A percentile compares a stretch with the other conserved stretches of the same genome.
These are phyloP conservation scores for Pyrenochaeta sp. DNA, from an alignment of 2,329 filamentous ascomycete genomes.

Conservation along the genomic window DNA sequence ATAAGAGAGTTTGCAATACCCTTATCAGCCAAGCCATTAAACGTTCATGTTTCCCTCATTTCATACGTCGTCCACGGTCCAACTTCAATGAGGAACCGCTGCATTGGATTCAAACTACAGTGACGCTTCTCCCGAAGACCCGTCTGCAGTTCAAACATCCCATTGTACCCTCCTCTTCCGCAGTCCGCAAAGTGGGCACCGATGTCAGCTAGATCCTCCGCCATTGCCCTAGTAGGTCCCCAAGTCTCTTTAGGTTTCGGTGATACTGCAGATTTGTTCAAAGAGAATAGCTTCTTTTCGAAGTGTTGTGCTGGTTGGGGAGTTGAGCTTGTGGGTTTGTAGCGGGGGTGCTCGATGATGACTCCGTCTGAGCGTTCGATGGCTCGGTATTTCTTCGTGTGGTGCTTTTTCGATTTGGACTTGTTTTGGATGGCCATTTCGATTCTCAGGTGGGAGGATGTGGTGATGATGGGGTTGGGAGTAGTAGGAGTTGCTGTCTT, in stretches of 20 bases:
- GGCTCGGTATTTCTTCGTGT: conserved; percentile 17
- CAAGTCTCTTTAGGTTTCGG: neutral
- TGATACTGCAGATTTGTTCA: neutral
- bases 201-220: neutral
- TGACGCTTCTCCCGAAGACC: neutral
- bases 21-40: neutral
- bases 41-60: neutral
- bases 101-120: conserved; percentile 6
- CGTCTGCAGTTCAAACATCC: neutral
- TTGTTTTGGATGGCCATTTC: conserved; percentile 5
- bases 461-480: neutral
- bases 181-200: neutral
- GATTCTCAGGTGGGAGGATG: conserved; percentile 3
- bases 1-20: too few relatives aligned
- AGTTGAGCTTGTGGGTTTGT: conserved; percentile 11
- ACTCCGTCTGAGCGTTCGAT: conserved; percentile 26
- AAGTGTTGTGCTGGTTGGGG: conserved; percentile 2
- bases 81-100: conserved; percentile 15
- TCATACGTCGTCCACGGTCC: conserved; percentile 13
- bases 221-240: neutral
- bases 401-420: conserved; percentile 7
- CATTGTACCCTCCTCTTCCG: conserved; percentile 10
- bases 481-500: neutral
- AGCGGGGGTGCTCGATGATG: conserved; percentile 25
- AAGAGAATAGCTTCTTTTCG: conserved; percentile 3